Conservation (phyloP, 176 grass and related monocot genomes). For the Chrysopogon serrulatus region DNA sequence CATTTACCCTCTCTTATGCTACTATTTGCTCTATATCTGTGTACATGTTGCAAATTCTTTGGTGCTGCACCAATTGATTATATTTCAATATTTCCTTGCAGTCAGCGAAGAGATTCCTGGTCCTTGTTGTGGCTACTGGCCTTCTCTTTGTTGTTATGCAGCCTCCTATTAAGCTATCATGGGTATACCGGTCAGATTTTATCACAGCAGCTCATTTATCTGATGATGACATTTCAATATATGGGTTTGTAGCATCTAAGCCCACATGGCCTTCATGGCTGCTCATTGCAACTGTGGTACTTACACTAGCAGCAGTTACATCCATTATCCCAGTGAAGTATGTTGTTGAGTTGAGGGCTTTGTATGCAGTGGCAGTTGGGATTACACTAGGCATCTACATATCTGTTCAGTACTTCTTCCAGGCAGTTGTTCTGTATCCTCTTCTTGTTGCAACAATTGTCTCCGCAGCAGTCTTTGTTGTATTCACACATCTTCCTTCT, state of each 20-base stretch:
- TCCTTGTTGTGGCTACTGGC: conserved; percentile 71
- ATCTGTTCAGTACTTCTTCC: conserved; percentile 91
- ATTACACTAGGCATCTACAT: conserved; percentile 90
- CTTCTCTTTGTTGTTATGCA: conserved; percentile 91
- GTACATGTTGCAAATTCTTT: conserved; percentile 5
- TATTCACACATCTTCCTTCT: conserved; percentile 93
- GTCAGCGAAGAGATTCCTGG: conserved; percentile 78
- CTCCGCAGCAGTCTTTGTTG: conserved; percentile 71
- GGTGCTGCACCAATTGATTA: conserved; percentile 15
- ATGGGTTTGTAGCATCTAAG: conserved; percentile 67
- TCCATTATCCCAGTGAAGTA: conserved; percentile 97
- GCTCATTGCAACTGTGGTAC: conserved; percentile 79
- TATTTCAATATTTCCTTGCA: conserved; percentile 46
- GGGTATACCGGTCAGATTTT: conserved; percentile 81
- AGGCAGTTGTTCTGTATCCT: conserved; percentile 86
- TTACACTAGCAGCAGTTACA: conserved; percentile 82
- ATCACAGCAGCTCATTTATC: conserved; percentile 76
- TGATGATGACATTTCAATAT: conserved; percentile 93
- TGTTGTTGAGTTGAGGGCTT: conserved; percentile 76
- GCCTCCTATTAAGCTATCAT: conserved; percentile 77
- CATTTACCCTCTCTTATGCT: not conserved
- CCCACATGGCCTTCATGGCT: conserved; percentile 97
- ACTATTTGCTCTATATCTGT: not conserved
- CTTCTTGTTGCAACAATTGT: conserved; percentile 84
- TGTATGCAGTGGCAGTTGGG: conserved; percentile 80